phyloP scores from a whole-genome alignment of 2,329 filamentous ascomycete genomes.

The Pseudocercospora macadamiae region DNA sequence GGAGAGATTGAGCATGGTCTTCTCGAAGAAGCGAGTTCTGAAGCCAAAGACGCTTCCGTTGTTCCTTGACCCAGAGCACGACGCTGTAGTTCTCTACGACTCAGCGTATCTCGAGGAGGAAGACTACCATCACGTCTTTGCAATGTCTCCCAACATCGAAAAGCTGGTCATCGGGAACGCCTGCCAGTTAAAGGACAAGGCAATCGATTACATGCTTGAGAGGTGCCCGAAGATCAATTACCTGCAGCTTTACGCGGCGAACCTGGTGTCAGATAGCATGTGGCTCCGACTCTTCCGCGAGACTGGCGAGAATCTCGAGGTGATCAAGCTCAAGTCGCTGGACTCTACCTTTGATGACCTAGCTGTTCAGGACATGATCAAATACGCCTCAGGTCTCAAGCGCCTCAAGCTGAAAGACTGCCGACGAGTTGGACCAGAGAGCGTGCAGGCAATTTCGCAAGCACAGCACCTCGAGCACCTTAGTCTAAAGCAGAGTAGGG shows the following conservation, averaged over 20 bases:
- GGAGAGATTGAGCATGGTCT: conserved; percentile 63
- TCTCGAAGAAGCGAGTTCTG: conserved; percentile 65
- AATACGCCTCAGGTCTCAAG: conserved; percentile 67
- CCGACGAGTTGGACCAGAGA: conserved; percentile 68
- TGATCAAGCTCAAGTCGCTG: conserved; percentile 78
- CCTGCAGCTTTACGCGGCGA: conserved; percentile 80
- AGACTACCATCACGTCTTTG: conserved; percentile 81
- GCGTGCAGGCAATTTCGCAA: conserved; percentile 66
- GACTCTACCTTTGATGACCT: conserved; percentile 80
- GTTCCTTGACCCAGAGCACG: conserved; percentile 56
- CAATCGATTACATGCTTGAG: conserved; percentile 78
- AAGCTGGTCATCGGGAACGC: conserved; percentile 77
- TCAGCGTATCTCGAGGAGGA: conserved; percentile 69
- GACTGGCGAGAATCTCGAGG: conserved; percentile 67
- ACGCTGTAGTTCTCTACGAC: conserved; percentile 63
- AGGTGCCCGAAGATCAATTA: conserved; percentile 70
- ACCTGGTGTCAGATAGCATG: conserved; percentile 74
- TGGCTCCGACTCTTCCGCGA: conserved; percentile 72
- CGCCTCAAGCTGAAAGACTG: conserved; percentile 83
- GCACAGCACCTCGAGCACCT: conserved; percentile 71
- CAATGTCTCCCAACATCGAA: conserved; percentile 69
- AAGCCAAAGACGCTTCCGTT: conserved; percentile 54
- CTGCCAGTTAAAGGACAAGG: conserved; percentile 87
- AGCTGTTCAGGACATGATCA: conserved; percentile 63
- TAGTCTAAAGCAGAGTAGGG: conserved; percentile 67